A percentile compares a stretch with the other conserved stretches of the same genome.
Evolutionary conservation across 1,139 yeast genomes (phyloP).

Genomic region (Maudiozyma humilis): DNA sequence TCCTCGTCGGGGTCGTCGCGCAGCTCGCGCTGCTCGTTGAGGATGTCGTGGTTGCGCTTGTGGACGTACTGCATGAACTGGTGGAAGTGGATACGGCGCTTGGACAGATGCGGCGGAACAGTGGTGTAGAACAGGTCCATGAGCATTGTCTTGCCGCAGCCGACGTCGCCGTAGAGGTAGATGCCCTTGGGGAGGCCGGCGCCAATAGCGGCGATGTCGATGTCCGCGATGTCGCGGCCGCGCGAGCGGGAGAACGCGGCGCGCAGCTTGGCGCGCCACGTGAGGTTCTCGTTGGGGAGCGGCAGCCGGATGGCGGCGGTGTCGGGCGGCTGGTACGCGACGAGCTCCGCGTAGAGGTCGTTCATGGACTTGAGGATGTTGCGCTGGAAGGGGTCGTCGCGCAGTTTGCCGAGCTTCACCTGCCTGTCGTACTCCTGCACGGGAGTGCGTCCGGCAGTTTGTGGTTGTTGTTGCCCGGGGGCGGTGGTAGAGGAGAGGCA

Average conservation of each 20-base stretch:
- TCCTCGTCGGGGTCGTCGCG: slow-evolving; percentile 42
- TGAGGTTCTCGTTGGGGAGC: slow-evolving; percentile 15
- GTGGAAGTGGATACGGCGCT: slow-evolving; percentile 82
- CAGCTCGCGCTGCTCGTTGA: slow-evolving; percentile 19
- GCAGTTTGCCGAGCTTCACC: slow-evolving; percentile 45
- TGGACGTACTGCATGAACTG: slow-evolving; percentile 94
- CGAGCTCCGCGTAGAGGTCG: slow-evolving; percentile 42
- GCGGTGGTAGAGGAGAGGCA: neutral
- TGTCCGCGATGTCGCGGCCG: neutral
- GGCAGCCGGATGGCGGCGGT: slow-evolving; percentile 30
- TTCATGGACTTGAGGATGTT: slow-evolving; percentile 51
- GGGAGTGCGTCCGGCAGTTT: slow-evolving; percentile 33
- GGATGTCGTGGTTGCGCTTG: slow-evolving; percentile 70
- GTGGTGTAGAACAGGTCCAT: slow-evolving; percentile 91
- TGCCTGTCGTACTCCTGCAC: slow-evolving; percentile 52
- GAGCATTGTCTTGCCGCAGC: slow-evolving; percentile 96
- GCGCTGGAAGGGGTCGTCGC: slow-evolving; percentile 60
- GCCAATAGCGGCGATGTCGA: slow-evolving; percentile 5
- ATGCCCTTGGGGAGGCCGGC: slow-evolving; percentile 60
- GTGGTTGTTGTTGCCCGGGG: neutral
- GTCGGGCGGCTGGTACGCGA: slow-evolving; percentile 46
- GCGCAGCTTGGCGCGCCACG: slow-evolving; percentile 35
- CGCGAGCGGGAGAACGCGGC: neutral
- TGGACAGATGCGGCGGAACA: slow-evolving; percentile 66
- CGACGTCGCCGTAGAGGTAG: slow-evolving; percentile 92